These are phyloP conservation scores for Harringtonia aguacate DNA, from an alignment of 2,329 filamentous ascomycete genomes.

Conservation along the genomic window DNA sequence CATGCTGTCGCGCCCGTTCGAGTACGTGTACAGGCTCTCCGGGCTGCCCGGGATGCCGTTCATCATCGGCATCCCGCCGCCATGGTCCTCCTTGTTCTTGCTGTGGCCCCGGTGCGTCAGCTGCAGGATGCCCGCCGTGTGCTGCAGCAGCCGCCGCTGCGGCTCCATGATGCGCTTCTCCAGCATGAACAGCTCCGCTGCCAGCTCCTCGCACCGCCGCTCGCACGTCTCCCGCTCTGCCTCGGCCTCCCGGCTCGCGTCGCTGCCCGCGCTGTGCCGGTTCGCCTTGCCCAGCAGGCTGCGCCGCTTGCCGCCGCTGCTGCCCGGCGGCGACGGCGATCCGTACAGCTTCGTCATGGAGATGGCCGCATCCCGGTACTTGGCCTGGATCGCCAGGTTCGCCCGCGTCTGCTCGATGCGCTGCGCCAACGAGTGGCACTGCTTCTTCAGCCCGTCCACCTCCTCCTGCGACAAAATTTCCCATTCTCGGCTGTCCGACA, in stretches of 20 bases:
- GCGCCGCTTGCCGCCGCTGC: slow-evolving; percentile 31
- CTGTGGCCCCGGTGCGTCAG: slow-evolving; percentile 72
- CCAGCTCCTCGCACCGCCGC: slow-evolving; percentile 75
- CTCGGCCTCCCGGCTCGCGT: slow-evolving; percentile 51
- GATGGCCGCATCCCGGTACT: slow-evolving; percentile 85
- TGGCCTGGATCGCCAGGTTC: slow-evolving; percentile 81
- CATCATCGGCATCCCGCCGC: slow-evolving; percentile 27
- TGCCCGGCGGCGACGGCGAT: slow-evolving; percentile 31
- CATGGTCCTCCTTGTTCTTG: slow-evolving; percentile 25
- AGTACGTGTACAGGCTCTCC: slow-evolving; percentile 64
- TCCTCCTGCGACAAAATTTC: slow-evolving; percentile 85
- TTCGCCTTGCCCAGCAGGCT: slow-evolving; percentile 34
- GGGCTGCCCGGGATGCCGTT: slow-evolving; percentile 62
- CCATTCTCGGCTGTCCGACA: slow-evolving; percentile 77
- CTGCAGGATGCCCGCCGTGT: slow-evolving; percentile 87
- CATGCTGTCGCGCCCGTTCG: slow-evolving; percentile 48
- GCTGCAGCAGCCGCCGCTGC: slow-evolving; percentile 68
- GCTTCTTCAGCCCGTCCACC: slow-evolving; percentile 84
- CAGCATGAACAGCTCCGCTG: slow-evolving; percentile 66
- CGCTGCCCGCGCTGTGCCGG: slow-evolving; percentile 34
- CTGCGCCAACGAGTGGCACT: slow-evolving; percentile 58
- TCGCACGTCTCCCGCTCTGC: slow-evolving; percentile 64
- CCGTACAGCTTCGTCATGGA: slow-evolving; percentile 77
- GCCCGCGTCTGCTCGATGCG: slow-evolving; percentile 74
- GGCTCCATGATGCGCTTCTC: slow-evolving; percentile 68